Evolutionary conservation across 371 early-diverging fungal species (phyloP), one percentile per base, ranked within the genome.

Genomic region (Nematocida minor): DNA sequence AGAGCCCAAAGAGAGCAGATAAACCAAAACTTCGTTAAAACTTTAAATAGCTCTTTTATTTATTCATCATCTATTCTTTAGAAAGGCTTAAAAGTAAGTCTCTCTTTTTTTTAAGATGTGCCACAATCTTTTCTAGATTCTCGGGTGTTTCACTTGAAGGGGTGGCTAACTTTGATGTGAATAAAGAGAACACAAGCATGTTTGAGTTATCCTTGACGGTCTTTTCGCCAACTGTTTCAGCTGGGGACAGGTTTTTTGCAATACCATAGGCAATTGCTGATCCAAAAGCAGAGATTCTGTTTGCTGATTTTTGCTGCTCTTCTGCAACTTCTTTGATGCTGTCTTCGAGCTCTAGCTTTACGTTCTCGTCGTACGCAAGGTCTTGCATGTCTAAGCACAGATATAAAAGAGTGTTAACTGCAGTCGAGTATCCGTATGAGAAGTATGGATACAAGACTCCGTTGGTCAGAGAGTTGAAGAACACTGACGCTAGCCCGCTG

Each of bases 391-490:
- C 77, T 9, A 74, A 32, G 32, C 53, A 70, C 25, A 74, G 32
- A 44, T 42, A 74, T 48, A 70, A 69, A 48, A 74, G 16, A 14
- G 49, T 27, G 55, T 74, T 70, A 3, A 66, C 66, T 9, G 51
- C 4, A 27, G 42, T 62, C 6, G 77, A 74, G 62, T 74, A 74
- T 16, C 46, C 77, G 36, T 34, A 49, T 29, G 77, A 48, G 4
- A 42, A 74, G 49, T 60, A 64, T 32, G 62, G 44, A 22, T 79
- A 34, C 20, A 47, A 40, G 2, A 22, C 29, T 44, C 77, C 77
- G 40, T 48, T 32, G 22, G 22, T 62, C 9, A 38, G 14, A 2
- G 20, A 22, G 2, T 4, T 22, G 32, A 74, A 74, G 77, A 74
- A 74, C 4, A 9, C 40, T 2, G 14, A 18, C 29, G 77, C n/a